Evolutionary conservation across 2,329 filamentous ascomycete species (phyloP).

Genomic region (Talaromyces sp.): DNA sequence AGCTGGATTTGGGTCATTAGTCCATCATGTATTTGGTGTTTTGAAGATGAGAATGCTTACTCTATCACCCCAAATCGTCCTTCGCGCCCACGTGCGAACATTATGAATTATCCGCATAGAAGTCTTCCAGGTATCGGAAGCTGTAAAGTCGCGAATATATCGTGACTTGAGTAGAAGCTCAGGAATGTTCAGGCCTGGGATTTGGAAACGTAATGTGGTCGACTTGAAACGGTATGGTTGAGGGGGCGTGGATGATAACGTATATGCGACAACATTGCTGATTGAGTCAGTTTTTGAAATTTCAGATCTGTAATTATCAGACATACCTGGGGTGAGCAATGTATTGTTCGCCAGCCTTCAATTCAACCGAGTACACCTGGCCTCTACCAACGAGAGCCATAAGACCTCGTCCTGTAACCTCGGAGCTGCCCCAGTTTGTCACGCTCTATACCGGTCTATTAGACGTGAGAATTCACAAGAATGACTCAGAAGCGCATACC

Average conservation of each 20-base stretch:
- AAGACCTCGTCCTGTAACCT: conserved; percentile 81
- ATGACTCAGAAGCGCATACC: conserved; percentile 38
- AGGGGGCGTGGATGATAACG: conserved; percentile 68
- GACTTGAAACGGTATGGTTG: conserved; percentile 84
- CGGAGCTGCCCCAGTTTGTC: conserved; percentile 87
- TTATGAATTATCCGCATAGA: conserved; percentile 63
- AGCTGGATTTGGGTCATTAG: conserved; percentile 45
- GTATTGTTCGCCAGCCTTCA: conserved; percentile 82
- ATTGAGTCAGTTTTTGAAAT: neutral
- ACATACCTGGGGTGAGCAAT: conserved; percentile 72
- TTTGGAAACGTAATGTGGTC: conserved; percentile 68
- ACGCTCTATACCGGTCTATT: conserved; percentile 51
- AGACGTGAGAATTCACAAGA: neutral
- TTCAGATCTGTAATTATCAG: neutral
- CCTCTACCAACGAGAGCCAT: conserved; percentile 81
- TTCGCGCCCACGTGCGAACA: conserved; percentile 70
- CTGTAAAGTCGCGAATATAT: conserved; percentile 69
- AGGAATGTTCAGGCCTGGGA: conserved; percentile 65
- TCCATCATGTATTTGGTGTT: neutral
- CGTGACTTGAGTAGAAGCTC: conserved; percentile 64
- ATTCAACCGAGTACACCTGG: conserved; percentile 79
- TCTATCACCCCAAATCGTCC: conserved; percentile 89
- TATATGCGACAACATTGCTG: conserved; percentile 87
- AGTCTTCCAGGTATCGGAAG: conserved; percentile 69
- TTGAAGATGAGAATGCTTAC: conserved; percentile 35